Evolutionary conservation across 129 eudicot genomes (phyloP).

Genomic region (Lonicera japonica): DNA sequence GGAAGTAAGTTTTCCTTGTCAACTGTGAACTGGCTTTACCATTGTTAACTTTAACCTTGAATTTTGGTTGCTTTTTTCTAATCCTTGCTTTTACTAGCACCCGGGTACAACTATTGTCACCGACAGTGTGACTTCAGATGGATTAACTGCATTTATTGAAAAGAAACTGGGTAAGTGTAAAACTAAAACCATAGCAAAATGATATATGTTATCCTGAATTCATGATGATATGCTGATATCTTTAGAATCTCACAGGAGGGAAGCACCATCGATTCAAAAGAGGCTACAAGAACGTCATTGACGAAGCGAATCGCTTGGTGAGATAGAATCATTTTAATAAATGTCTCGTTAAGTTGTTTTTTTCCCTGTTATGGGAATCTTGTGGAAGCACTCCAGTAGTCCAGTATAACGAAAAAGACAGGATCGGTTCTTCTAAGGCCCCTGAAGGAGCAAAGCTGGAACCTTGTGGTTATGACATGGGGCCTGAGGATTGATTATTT

Average conservation of each 20-base stretch:
- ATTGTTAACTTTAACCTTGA: conserved; percentile 3
- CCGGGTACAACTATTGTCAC: conserved; percentile 98
- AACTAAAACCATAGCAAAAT: background rate
- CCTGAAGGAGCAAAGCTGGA: too few species aligned
- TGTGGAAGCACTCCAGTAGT: too few species aligned
- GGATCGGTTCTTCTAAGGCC: too few species aligned
- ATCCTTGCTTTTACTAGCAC: conserved; percentile 45
- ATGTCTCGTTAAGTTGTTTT: too few species aligned
- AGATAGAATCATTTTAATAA: background rate
- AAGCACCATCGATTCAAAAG: conserved; percentile 91
- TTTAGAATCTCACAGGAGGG: conserved; percentile 55
- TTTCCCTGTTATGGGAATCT: too few species aligned
- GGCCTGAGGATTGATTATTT: too few species aligned
- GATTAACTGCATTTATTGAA: conserved; percentile 79
- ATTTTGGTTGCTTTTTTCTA: conserved; percentile 17
- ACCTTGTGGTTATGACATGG: too few species aligned
- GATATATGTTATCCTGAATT: background rate
- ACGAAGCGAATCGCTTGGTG: conserved; percentile 94
- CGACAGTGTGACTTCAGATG: conserved; percentile 98
- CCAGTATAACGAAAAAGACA: too few species aligned
- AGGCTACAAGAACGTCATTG: conserved; percentile 95
- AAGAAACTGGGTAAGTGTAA: conserved; percentile 70
- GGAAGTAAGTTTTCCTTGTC: conserved; percentile 53
- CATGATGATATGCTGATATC: conserved; percentile 15
- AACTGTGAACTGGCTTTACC: background rate